Evolutionary conservation across 2,329 filamentous ascomycete genomes (phyloP).

Genomic region (Orbilia oligospora): DNA sequence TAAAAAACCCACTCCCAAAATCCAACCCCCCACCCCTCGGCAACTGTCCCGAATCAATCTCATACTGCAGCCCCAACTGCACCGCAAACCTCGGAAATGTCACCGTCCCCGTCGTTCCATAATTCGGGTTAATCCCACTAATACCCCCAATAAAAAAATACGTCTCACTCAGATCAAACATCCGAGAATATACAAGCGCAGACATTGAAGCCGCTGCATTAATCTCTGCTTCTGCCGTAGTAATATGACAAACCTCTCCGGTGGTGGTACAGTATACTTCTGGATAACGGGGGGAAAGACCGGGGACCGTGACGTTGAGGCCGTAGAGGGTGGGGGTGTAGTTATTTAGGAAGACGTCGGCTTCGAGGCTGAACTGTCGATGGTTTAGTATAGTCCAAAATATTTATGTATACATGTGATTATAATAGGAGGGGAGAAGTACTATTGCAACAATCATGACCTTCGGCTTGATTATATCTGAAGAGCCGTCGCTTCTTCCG

Average conservation of each 20-base stretch:
- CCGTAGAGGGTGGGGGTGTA: conserved; percentile 71
- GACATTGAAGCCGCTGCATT: conserved; percentile 79
- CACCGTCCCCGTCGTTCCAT: conserved; percentile 76
- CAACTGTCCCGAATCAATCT: conserved; percentile 79
- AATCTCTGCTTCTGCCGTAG: conserved; percentile 79
- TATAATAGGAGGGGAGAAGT: neutral
- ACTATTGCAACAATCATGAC: conserved; percentile 77
- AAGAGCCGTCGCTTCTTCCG: neutral
- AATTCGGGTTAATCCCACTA: conserved; percentile 79
- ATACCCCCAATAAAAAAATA: conserved; percentile 82
- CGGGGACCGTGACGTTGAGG: conserved; percentile 73
- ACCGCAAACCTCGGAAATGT: conserved; percentile 79
- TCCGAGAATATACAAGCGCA: conserved; percentile 74
- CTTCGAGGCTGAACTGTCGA: conserved; percentile 75
- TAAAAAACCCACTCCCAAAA: conserved; percentile 43
- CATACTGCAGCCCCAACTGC: conserved; percentile 82
- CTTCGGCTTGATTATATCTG: conserved; percentile 71
- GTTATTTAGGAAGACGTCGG: conserved; percentile 74
- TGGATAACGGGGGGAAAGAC: conserved; percentile 77
- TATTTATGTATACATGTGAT: conserved; percentile 4
- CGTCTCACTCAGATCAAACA: conserved; percentile 76
- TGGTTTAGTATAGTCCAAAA: neutral
- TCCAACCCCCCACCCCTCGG: conserved; percentile 69
- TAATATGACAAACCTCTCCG: conserved; percentile 77
- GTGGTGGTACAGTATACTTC: conserved; percentile 76